A percentile compares a stretch with the other conserved stretches of the same genome.
Conservation (phyloP, 768 basidiomycete genomes). For the Collybia nuda region DNA sequence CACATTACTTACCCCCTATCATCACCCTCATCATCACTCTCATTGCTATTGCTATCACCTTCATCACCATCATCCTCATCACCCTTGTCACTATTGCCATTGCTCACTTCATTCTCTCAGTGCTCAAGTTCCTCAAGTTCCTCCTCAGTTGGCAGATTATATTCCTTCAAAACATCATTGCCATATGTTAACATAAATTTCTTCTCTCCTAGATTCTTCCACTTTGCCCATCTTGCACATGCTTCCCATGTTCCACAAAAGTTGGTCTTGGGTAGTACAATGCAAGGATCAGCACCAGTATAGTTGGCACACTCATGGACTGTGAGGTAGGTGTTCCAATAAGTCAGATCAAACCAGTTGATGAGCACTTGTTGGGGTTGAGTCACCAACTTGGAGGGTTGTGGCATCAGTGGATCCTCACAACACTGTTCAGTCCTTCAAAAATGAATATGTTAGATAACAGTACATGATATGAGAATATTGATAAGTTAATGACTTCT, state of each 20-base stretch:
- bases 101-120: neutral
- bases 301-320: slow-evolving; percentile 12
- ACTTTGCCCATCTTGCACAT: slow-evolving; percentile 3
- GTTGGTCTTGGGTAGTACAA: slow-evolving; percentile 16
- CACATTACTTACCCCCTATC: no score
- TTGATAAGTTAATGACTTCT: no score
- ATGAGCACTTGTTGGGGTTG: slow-evolving; percentile 14
- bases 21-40: no score
- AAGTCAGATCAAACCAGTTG: slow-evolving; percentile 21
- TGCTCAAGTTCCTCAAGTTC: slow-evolving; percentile 4
- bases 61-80: no score
- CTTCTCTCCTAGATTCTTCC: slow-evolving; percentile 17
- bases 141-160: slow-evolving; percentile 16
- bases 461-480: no score
- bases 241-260: slow-evolving; percentile 2
- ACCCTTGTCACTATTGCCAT: no score
- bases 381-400: slow-evolving; percentile 1
- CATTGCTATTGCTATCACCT: no score
- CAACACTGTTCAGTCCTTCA: slow-evolving; percentile 2
- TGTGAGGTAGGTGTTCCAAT: slow-evolving; percentile 17
- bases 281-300: slow-evolving; percentile 2
- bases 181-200: slow-evolving; percentile 21
- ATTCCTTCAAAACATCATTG: slow-evolving; percentile 16
- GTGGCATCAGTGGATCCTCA: slow-evolving; percentile 4
- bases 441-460: no score